Conservation (phyloP, 768 basidiomycete species). For the Sarcomyxa edulis region DNA sequence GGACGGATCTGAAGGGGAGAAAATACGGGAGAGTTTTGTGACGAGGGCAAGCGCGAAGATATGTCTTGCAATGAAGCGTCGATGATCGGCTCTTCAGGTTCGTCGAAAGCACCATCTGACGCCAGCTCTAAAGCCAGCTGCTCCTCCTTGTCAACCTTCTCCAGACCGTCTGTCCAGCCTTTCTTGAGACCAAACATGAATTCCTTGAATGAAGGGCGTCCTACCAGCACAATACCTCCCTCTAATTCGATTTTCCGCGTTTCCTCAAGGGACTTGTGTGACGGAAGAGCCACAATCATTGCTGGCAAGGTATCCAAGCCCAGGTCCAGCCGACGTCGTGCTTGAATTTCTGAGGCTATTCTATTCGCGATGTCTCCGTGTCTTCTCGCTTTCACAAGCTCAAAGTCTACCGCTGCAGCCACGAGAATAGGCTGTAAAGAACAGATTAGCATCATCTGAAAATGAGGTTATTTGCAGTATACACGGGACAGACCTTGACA, state of each 20-base stretch:
- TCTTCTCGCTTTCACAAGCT: constrained; percentile 72
- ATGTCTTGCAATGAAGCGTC: constrained; percentile 8
- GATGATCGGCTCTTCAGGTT: constrained; percentile 31
- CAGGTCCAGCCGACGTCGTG: constrained; percentile 59
- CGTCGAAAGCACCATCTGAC: constrained; percentile 75
- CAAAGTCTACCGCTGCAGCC: constrained; percentile 92
- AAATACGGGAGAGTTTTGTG: constrained; percentile 23
- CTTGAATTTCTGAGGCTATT: constrained; percentile 67
- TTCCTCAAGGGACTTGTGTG: constrained; percentile 46
- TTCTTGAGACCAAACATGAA: constrained; percentile 82
- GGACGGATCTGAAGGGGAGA: constrained; percentile 23
- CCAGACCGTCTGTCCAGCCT: constrained; percentile 77
- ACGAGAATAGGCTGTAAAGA: constrained; percentile 78
- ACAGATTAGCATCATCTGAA: constrained; percentile 10
- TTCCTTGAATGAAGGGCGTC: constrained; percentile 91
- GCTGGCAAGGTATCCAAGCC: constrained; percentile 55
- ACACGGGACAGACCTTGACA: constrained; percentile 84
- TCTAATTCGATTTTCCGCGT: constrained; percentile 55
- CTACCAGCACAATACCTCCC: constrained; percentile 85
- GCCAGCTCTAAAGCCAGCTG: constrained; percentile 60
- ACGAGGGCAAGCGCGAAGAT: constrained; percentile 18
- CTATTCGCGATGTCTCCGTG: constrained; percentile 82
- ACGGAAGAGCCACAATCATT: constrained; percentile 41
- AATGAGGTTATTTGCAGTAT: constrained; percentile 5
- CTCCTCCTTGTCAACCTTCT: constrained; percentile 68